Evolutionary conservation across 1,284 basidiomycete genomes (phyloP).

Genomic region (Athelia psychrophila): DNA sequence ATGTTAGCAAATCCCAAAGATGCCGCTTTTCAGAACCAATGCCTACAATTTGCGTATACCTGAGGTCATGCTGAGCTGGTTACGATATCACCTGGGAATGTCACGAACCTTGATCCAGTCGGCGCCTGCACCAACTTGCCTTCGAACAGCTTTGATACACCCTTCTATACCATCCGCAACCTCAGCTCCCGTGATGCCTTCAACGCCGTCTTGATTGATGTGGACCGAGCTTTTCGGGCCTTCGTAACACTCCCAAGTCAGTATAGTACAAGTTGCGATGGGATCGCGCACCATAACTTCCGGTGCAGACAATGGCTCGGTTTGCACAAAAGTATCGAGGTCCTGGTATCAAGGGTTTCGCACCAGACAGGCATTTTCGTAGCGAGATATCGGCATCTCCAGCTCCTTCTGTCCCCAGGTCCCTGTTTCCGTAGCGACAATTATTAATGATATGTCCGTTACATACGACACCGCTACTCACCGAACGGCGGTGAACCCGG

Average conservation of each 20-base stretch:
- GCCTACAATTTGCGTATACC: constrained; percentile 53
- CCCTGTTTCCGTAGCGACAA: constrained; percentile 31
- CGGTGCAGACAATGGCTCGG: constrained; percentile 59
- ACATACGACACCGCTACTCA: constrained; percentile 21
- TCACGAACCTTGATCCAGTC: constrained; percentile 58
- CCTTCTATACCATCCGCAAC: constrained; percentile 56
- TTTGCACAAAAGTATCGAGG: constrained; percentile 65
- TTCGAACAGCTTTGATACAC: constrained; percentile 54
- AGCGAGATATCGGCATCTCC: constrained; percentile 61
- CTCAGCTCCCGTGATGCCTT: constrained; percentile 56
- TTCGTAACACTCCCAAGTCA: constrained; percentile 17
- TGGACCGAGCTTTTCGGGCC: constrained; percentile 54
- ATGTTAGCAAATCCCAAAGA: no score
- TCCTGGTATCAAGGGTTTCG: constrained; percentile 51
- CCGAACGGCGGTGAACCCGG: constrained; percentile 69
- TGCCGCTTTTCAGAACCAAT: neutral
- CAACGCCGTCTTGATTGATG: constrained; percentile 47
- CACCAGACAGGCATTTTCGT: constrained; percentile 52
- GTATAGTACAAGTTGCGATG: neutral
- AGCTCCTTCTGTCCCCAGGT: constrained; percentile 66
- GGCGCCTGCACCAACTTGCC: constrained; percentile 65
- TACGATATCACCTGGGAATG: neutral
- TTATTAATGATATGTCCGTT: no score
- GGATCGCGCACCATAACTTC: constrained; percentile 49
- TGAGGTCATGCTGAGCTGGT: constrained; percentile 13